phyloP scores from a whole-genome alignment of 768 basidiomycete species.

The Tubosaeta brunneosetosa region DNA sequence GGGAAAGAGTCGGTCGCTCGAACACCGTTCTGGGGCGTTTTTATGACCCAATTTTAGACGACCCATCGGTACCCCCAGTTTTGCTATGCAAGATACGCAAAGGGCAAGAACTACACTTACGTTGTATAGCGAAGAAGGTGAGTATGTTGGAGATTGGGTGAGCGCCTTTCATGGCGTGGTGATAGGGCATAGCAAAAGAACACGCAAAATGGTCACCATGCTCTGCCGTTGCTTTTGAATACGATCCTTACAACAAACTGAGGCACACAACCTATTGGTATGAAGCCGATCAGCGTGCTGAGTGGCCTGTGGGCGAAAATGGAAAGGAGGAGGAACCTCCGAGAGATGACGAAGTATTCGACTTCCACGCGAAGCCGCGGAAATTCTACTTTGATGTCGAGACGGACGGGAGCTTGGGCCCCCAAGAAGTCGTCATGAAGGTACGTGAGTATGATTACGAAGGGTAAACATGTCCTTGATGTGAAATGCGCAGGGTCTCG shows the following conservation, averaged over 20 bases:
- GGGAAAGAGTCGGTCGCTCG: slow-evolving; percentile 61
- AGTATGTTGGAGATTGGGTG: slow-evolving; percentile 9
- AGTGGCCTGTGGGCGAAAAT: slow-evolving; percentile 92
- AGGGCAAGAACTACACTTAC: slow-evolving; percentile 83
- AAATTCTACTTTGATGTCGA: slow-evolving; percentile 96
- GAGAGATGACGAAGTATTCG: slow-evolving; percentile 78
- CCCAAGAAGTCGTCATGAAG: slow-evolving; percentile 87
- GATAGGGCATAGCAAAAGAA: slow-evolving; percentile 95
- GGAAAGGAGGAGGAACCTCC: slow-evolving; percentile 78
- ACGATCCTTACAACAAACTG: slow-evolving; percentile 96
- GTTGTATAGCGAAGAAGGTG: slow-evolving; percentile 92
- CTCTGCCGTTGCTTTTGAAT: slow-evolving; percentile 92
- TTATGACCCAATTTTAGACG: slow-evolving; percentile 40
- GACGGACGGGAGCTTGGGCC: slow-evolving; percentile 84
- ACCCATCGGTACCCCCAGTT: slow-evolving; percentile 60
- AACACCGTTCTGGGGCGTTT: neutral
- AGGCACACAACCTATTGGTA: slow-evolving; percentile 96
- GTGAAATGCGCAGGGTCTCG: slow-evolving; percentile 52
- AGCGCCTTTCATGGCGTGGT: neutral
- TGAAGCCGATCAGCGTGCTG: slow-evolving; percentile 71
- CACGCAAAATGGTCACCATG: slow-evolving; percentile 99
- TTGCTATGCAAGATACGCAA: slow-evolving; percentile 89
- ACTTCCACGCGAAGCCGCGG: slow-evolving; percentile 81
- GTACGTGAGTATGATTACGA: slow-evolving; percentile 32
- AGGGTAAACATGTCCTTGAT: neutral